phyloP scores from a whole-genome alignment of 305 asterid species.

The Solanum hybrid region DNA sequence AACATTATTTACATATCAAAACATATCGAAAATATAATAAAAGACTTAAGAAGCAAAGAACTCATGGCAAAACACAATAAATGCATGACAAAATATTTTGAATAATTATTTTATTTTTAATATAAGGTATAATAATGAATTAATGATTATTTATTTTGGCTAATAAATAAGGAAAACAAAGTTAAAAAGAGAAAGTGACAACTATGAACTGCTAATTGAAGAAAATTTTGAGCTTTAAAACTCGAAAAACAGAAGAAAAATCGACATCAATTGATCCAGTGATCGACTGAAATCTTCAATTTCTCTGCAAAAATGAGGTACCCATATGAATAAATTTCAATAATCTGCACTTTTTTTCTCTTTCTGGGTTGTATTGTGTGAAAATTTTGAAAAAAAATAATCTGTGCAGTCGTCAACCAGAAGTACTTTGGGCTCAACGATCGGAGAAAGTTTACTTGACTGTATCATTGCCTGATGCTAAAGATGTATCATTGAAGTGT shows the following conservation, averaged over 20 bases:
- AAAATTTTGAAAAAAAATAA: neutral
- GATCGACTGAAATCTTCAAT: neutral
- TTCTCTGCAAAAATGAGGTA: neutral
- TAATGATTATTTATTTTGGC: neutral
- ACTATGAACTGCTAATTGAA: neutral
- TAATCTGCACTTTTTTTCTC: neutral
- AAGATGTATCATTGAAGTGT: conserved; percentile 53
- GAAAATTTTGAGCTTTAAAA: neutral
- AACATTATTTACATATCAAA: no score
- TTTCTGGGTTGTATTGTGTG: neutral
- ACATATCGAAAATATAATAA: no score
- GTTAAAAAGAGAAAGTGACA: neutral
- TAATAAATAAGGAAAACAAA: neutral
- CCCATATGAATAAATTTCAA: neutral
- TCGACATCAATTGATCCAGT: neutral
- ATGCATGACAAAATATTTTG: neutral
- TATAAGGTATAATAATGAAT: neutral
- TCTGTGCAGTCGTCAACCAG: conserved; percentile 63
- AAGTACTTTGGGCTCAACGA: conserved; percentile 88
- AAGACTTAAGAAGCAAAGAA: neutral
- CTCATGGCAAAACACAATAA: neutral
- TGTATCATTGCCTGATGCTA: conserved; percentile 76
- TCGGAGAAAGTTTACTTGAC: conserved; percentile 77
- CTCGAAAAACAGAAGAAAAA: neutral
- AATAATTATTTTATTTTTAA: neutral